Evolutionary conservation across 305 asterid genomes (phyloP), one percentile per base, ranked within the genome.

Genomic region (Fraxinus nigra): DNA sequence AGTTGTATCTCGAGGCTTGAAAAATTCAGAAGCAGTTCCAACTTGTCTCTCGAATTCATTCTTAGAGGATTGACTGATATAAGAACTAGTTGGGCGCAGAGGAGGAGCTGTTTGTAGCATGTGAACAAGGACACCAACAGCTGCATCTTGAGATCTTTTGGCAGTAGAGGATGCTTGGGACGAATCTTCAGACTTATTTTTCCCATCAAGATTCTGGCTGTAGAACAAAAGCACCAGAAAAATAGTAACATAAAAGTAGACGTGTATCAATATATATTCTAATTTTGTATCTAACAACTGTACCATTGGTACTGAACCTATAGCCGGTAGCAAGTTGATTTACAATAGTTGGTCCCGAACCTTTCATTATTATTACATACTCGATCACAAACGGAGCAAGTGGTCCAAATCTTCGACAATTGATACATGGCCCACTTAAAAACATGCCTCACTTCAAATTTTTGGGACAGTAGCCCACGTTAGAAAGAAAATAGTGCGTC

Each of bases 41-140:
- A 79, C 76, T 67, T 86, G 92, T 46, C 88, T 91, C 80, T 85
- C 92, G 3, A 59, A 75, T 75, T 85, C 92, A 22, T 82, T 79
- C 77, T 88, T 88, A 14, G 86, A 79, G 79, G 89, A 85, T 26
- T 80, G 81, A 43, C 92, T 83, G 56, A 88, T 81, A 67, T 84
- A 87, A 67, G 84, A 87, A 84, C 90, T 85, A 33, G 93, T 97
- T 83, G 89, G 94, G 32, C 91, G 94, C 79, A 96, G 86, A 67
- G 98, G 95, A 79, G 98, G 98, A 83, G 98, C 99, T 3, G 94
- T 89, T 86, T 84, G 89, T 80, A 96, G 94, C 98, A 96, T 90
- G 89, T 94, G 98, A 82, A 96, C 95, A 16, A 96, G 95, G 38
- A 89, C 97, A 24, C 97, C 98, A 2, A 93, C 95, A 22, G 98